phyloP scores from a whole-genome alignment of 129 eudicot species.

The Deinandra increscens region DNA sequence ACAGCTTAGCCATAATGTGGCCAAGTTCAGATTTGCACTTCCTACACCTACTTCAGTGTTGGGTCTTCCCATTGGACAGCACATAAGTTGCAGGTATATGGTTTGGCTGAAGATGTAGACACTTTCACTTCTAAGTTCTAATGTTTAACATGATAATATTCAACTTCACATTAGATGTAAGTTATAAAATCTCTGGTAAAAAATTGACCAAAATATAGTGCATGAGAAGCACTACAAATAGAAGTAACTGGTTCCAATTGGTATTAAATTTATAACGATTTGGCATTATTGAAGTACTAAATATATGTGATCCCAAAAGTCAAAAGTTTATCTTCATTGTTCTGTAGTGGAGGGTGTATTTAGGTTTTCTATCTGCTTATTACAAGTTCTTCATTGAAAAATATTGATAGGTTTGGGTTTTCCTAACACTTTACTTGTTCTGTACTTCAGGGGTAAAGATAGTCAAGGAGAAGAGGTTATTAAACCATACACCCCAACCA shows the following conservation, averaged over 20 bases:
- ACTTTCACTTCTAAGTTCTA: background rate
- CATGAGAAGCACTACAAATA: background rate
- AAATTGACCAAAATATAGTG: background rate
- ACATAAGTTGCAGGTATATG: slow-evolving; percentile 86
- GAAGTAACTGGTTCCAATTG: background rate
- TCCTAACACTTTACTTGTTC: background rate
- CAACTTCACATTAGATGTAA: background rate
- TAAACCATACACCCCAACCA: slow-evolving; percentile 91
- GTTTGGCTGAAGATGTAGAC: background rate
- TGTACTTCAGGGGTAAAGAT: slow-evolving; percentile 73
- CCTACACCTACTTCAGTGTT: slow-evolving; percentile 88
- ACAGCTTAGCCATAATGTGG: slow-evolving; percentile 89
- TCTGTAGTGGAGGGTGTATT: background rate
- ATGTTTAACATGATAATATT: background rate
- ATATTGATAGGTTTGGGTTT: slow-evolving; percentile 13
- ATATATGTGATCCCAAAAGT: background rate
- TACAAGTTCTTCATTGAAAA: background rate
- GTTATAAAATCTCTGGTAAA: background rate
- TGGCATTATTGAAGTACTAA: background rate
- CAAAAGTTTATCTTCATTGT: slow-evolving; percentile 7
- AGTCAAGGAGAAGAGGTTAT: slow-evolving; percentile 93
- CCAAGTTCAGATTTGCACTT: slow-evolving; percentile 88
- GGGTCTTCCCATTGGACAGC: slow-evolving; percentile 97
- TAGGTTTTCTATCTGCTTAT: slow-evolving; percentile 11
- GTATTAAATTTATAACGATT: background rate